These are phyloP conservation scores for Plantago lanceolata DNA, from an alignment of 305 asterid genomes.

Conservation along the genomic window DNA sequence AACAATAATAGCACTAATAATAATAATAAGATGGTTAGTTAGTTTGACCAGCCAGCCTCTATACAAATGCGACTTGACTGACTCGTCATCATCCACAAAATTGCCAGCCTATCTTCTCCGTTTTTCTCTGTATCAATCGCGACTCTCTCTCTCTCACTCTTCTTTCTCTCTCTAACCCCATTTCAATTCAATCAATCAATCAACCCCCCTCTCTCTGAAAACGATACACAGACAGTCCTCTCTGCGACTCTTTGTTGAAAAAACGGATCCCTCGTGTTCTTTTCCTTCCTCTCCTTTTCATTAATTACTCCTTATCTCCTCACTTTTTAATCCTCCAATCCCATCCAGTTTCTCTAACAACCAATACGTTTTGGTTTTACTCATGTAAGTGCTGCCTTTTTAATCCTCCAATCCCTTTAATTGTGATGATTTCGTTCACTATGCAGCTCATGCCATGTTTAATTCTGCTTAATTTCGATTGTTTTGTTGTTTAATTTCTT, in stretches of 20 bases:
- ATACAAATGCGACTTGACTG: too few species aligned
- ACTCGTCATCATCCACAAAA: background rate
- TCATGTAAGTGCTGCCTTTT: background rate
- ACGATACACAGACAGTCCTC: background rate
- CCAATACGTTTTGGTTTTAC: too few species aligned
- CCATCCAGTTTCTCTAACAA: background rate
- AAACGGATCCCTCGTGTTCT: constrained; percentile 16
- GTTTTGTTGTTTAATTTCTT: background rate
- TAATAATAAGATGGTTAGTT: too few species aligned
- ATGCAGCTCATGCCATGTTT: background rate
- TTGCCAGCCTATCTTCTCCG: background rate
- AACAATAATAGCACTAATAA: too few species aligned
- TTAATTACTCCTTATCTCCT: too few species aligned
- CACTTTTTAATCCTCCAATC: too few species aligned
- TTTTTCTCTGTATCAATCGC: background rate
- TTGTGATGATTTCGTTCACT: background rate
- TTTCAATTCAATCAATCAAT: background rate
- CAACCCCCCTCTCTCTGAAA: background rate
- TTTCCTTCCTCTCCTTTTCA: background rate
- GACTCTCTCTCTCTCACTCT: background rate
- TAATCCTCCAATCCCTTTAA: background rate
- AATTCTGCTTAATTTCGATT: background rate
- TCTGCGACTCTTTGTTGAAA: background rate
- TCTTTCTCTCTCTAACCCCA: background rate
- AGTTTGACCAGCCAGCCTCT: too few species aligned